Evolutionary conservation across 345 rosid genomes (phyloP).

Genomic region (Hypericum androsaemum): DNA sequence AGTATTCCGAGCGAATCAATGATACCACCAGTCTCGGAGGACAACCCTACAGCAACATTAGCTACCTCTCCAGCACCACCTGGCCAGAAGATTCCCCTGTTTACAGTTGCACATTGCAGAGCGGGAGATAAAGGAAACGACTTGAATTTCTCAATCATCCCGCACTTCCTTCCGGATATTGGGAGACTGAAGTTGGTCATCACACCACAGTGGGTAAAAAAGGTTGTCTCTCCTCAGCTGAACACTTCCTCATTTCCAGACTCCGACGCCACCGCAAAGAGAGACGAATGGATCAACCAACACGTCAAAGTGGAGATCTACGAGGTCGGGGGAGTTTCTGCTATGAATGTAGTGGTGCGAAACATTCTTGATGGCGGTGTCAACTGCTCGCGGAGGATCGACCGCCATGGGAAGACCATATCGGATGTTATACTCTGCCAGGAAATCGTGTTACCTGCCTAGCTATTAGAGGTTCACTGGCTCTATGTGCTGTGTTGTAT

Average conservation of each 20-base stretch:
- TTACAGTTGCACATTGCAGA: constrained; percentile 61
- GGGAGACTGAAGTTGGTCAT: constrained; percentile 49
- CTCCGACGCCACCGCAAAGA: constrained; percentile 22
- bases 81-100: constrained; percentile 51
- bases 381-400: constrained; percentile 86
- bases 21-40: constrained; percentile 4
- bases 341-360: constrained; percentile 63
- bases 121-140: constrained; percentile 86
- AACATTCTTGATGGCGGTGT: constrained; percentile 85
- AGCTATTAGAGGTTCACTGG: too few species aligned
- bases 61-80: constrained; percentile 40
- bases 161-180: constrained; percentile 46
- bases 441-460: constrained; percentile 37
- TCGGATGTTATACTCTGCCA: constrained; percentile 69
- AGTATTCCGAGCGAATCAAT: constrained; percentile 14
- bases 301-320: constrained; percentile 56
- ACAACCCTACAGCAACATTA: constrained; percentile 12
- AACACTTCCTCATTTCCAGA: constrained; percentile 35
- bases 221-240: constrained; percentile 45
- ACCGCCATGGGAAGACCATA: constrained; percentile 73
- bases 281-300: constrained; percentile 30
- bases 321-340: constrained; percentile 57
- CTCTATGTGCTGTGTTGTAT: too few species aligned
- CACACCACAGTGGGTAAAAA: constrained; percentile 66
- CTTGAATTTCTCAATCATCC: constrained; percentile 75